Percentiles rank a stretch among this genome's conserved stretches.
phyloP scores from a whole-genome alignment of 2,329 filamentous ascomycete species.

The Xylariaceae sp. region DNA sequence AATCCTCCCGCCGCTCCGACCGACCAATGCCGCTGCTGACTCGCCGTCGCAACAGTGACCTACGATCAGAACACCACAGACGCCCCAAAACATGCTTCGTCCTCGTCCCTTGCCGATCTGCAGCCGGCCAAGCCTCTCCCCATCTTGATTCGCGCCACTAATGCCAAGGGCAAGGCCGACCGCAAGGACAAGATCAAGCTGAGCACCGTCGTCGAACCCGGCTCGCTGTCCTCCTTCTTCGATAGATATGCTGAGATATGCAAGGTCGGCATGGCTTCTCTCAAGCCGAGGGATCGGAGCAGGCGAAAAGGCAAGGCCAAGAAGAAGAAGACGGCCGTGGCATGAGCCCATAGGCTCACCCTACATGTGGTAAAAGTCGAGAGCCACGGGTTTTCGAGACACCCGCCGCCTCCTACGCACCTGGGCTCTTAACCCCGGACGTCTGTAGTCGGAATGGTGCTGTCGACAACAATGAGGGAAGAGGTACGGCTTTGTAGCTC shows the following conservation, averaged over 20 bases:
- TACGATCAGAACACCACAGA: constrained; percentile 37
- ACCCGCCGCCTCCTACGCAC: too few relatives aligned
- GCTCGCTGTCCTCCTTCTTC: constrained; percentile 78
- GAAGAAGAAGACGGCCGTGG: constrained; percentile 57
- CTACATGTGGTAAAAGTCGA: too few relatives aligned
- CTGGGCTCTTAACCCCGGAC: too few relatives aligned
- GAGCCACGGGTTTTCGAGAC: too few relatives aligned
- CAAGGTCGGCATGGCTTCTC: constrained; percentile 78
- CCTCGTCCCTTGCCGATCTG: constrained; percentile 50
- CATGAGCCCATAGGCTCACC: neutral
- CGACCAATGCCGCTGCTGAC: neutral
- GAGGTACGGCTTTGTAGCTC: too few relatives aligned
- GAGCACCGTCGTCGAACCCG: constrained; percentile 75
- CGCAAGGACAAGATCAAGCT: constrained; percentile 63
- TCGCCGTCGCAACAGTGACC: constrained; percentile 34
- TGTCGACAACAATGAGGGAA: too few relatives aligned
- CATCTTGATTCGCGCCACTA: constrained; percentile 77
- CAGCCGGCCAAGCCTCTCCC: constrained; percentile 58
- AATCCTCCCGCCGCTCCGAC: constrained; percentile 13
- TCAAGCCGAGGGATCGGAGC: constrained; percentile 92
- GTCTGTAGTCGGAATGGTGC: too few relatives aligned
- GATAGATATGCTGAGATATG: constrained; percentile 82
- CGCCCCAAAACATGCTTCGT: constrained; percentile 43
- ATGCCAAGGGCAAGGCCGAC: constrained; percentile 65
- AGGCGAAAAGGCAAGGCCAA: constrained; percentile 79